These are phyloP conservation scores for Ophiocordyceps camponoti-rufipedis DNA, from an alignment of 2,329 filamentous ascomycete genomes.

Conservation along the genomic window DNA sequence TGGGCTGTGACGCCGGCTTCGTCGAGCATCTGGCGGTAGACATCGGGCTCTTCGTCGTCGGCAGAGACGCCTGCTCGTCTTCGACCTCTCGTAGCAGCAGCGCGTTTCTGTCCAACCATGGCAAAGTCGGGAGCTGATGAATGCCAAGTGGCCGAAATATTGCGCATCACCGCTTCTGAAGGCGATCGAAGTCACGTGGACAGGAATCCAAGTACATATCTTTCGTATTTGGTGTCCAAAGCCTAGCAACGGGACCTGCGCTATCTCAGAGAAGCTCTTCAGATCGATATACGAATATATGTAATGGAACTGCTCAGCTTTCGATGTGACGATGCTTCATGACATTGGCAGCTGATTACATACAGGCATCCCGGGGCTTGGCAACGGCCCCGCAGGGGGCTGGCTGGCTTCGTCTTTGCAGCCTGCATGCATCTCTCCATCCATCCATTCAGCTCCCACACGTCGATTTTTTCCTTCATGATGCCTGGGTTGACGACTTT, in stretches of 20 bases:
- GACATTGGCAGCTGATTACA: no score
- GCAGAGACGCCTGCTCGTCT: constrained; percentile 4
- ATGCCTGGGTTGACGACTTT: neutral
- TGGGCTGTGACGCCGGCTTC: constrained; percentile 23
- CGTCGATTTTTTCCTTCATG: neutral
- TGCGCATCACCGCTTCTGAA: no score
- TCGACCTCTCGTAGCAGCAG: constrained; percentile 7
- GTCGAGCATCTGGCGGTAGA: constrained; percentile 30
- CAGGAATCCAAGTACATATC: no score
- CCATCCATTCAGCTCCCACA: neutral
- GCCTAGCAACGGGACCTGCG: no score
- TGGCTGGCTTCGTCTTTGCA: neutral
- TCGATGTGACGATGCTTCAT: no score
- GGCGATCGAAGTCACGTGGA: neutral
- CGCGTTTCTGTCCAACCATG: constrained; percentile 15
- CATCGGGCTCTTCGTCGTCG: constrained; percentile 13
- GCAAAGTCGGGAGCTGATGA: constrained; percentile 2
- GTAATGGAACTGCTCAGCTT: neutral
- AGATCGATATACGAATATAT: neutral
- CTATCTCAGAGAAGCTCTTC: no score
- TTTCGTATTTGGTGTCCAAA: no score
- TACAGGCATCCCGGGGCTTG: neutral
- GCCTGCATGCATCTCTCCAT: neutral
- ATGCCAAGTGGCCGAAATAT: neutral
- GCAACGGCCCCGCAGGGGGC: neutral